Base-by-base conservation (phyloP, 2,329 filamentous ascomycete genomes). In the Penicillium janthinellum region DNA sequence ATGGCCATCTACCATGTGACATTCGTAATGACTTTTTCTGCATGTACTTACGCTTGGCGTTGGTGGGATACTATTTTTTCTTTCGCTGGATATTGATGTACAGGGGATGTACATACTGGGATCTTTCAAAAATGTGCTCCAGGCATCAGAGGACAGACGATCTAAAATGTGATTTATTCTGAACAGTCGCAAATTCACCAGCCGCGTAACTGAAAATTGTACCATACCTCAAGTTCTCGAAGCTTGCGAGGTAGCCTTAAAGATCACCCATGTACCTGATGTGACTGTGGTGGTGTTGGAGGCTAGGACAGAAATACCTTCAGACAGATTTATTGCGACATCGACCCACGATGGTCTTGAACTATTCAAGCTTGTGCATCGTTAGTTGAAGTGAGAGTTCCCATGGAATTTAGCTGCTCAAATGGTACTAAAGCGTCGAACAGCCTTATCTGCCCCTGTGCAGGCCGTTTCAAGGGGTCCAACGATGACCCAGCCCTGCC, bases 1-100 rank as follows among this genome's bases (percentile, higher is more conserved):
- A 22, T n/a, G 38, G n/a, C 55, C 64, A 88, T 34, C 20, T 39
- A 15, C 17, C 14, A 14, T 42, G 17, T 51, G 39, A 22, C 34
- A 45, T 28, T 25, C 6, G n/a, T 54, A 35, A 28, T 25, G 17
- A 57, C 42, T 41, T 34, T 8, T 8, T 37, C 17, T 39, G 44
- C 57, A 53, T 42, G 44, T 42, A 28, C 14, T 44, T 49, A 42
- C 35, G 58, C 39, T 49, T 7, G 49, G 49, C 49, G 49, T 51
- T 51, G 7, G 35, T 35, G 12, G 34, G 4, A 5, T n/a, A 11
- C 1, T 20, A 2, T 15, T 17, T 41, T 10, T 50, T 37, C 5
- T 20, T 50, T 37, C 8, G 31, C 5, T 31, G 17, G 47, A 28
- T 8, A 34, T 28, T 45, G 20, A 17, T 31, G 10, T 20, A 49